Conservation (phyloP, 2,329 filamentous ascomycete genomes). For the Corniculantispora saksenae region DNA sequence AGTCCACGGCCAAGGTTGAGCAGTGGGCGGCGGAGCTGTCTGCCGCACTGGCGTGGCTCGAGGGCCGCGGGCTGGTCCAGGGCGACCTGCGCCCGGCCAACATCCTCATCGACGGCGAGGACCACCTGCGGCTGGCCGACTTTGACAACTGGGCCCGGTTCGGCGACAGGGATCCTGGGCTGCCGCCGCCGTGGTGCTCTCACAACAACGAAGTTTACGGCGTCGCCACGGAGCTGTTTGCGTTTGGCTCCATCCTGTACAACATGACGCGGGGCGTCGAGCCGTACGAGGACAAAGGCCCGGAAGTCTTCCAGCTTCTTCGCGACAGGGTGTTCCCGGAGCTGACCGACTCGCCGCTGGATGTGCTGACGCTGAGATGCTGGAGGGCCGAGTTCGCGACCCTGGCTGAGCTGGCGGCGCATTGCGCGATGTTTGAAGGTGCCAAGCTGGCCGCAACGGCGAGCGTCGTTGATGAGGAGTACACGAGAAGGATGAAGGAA, state of each 20-base stretch:
- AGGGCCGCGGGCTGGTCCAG: constrained; percentile 1
- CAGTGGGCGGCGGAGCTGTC: constrained; percentile 21
- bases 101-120: constrained; percentile 3
- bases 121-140: constrained; percentile 3
- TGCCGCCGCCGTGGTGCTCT: constrained; percentile 9
- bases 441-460: neutral
- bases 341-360: constrained; percentile 1
- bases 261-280: constrained; percentile 8
- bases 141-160: constrained; percentile 14
- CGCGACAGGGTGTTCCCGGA: neutral
- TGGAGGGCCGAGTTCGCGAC: constrained; percentile 11
- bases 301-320: neutral
- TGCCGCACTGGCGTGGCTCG: constrained; percentile 18
- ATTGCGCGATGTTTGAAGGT: constrained; percentile 4
- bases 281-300: constrained; percentile 14
- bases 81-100: constrained; percentile 10
- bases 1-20: neutral
- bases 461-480: neutral
- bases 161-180: neutral
- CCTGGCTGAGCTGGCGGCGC: constrained; percentile 8
- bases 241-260: constrained; percentile 13
- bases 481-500: neutral
- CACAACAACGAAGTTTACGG: neutral
- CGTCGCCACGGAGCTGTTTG: constrained; percentile 1
- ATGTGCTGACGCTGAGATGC: constrained; percentile 9